Conservation (phyloP, 208 protist genomes). For the Leishmania tarentolae region DNA sequence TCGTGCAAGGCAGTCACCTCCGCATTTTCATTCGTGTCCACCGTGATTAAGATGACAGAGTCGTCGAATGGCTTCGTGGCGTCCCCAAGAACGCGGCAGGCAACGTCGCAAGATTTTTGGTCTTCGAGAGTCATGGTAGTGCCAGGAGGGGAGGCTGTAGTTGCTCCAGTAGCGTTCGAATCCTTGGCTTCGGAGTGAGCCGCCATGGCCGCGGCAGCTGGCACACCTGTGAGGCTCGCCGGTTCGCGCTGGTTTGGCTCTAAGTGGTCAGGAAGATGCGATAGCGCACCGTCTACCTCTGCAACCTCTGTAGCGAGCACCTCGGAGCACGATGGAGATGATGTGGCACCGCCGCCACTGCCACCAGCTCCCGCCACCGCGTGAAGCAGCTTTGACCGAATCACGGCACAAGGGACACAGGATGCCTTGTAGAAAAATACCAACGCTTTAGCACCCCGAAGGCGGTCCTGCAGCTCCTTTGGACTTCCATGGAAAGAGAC, state of each 20-base stretch:
- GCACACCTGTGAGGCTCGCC: not conserved
- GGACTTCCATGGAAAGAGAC: constrained; percentile 54
- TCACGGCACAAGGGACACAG: constrained; percentile 63
- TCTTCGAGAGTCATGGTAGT: constrained; percentile 28
- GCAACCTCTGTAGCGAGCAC: not conserved
- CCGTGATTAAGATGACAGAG: constrained; percentile 52
- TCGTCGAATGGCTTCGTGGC: constrained; percentile 14
- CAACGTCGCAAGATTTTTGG: constrained; percentile 19
- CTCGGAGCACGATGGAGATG: no score
- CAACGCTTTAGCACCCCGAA: constrained; percentile 41
- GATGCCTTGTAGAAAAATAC: constrained; percentile 84
- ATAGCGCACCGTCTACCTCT: not conserved
- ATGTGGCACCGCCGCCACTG: not conserved
- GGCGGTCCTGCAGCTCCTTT: constrained; percentile 43
- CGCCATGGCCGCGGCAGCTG: not conserved
- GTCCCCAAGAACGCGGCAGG: constrained; percentile 28
- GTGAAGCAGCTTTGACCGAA: constrained; percentile 51
- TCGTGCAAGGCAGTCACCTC: constrained; percentile 80
- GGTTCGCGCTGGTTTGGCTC: not conserved
- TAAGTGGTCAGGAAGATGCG: not conserved
- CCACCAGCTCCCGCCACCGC: constrained; percentile 25
- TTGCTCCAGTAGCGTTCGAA: not conserved
- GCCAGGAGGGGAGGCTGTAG: not conserved
- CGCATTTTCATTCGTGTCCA: constrained; percentile 79
- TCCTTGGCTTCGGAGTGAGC: not conserved